Percentiles rank a stretch among this genome's conserved stretches.
Evolutionary conservation across 2,329 filamentous ascomycete genomes (phyloP).

Genomic region (Aspergillus pseudoglaucus): DNA sequence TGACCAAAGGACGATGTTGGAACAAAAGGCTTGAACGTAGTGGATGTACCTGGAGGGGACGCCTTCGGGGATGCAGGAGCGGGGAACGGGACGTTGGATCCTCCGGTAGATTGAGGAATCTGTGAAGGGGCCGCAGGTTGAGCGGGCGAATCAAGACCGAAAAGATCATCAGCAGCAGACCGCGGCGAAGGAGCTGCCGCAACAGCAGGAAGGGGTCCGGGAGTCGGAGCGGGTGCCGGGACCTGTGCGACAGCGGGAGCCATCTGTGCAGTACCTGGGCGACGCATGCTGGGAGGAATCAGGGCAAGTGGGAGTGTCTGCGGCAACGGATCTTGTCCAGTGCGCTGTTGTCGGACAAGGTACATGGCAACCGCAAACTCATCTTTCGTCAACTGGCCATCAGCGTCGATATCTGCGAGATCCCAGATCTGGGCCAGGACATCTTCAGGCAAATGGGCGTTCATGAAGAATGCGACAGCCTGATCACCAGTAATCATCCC

Average conservation of each 20-base stretch:
- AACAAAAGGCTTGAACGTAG: constrained; percentile 79
- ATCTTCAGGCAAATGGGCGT: constrained; percentile 84
- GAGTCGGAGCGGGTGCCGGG: constrained; percentile 38
- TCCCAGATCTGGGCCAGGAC: constrained; percentile 94
- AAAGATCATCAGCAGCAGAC: constrained; percentile 87
- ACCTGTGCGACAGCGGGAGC: constrained; percentile 39
- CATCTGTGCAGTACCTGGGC: constrained; percentile 33
- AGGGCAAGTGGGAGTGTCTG: constrained; percentile 71
- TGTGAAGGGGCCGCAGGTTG: constrained; percentile 51
- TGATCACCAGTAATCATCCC: constrained; percentile 91
- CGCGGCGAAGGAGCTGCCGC: constrained; percentile 54
- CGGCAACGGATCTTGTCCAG: constrained; percentile 65
- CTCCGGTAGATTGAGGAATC: constrained; percentile 63
- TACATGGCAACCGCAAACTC: constrained; percentile 98
- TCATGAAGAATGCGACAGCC: constrained; percentile 87
- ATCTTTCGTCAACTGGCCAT: constrained; percentile 76
- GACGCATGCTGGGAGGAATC: constrained; percentile 78
- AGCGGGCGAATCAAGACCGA: constrained; percentile 76
- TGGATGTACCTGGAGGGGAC: constrained; percentile 34
- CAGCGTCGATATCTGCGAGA: constrained; percentile 85
- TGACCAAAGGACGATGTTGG: constrained; percentile 91
- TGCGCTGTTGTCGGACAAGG: constrained; percentile 83
- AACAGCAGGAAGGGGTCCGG: constrained; percentile 35
- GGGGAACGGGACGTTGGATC: constrained; percentile 56
- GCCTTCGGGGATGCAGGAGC: constrained; percentile 43